Base-by-base conservation (phyloP, 495 filamentous ascomycete species). In the Aspergillus campestris region DNA sequence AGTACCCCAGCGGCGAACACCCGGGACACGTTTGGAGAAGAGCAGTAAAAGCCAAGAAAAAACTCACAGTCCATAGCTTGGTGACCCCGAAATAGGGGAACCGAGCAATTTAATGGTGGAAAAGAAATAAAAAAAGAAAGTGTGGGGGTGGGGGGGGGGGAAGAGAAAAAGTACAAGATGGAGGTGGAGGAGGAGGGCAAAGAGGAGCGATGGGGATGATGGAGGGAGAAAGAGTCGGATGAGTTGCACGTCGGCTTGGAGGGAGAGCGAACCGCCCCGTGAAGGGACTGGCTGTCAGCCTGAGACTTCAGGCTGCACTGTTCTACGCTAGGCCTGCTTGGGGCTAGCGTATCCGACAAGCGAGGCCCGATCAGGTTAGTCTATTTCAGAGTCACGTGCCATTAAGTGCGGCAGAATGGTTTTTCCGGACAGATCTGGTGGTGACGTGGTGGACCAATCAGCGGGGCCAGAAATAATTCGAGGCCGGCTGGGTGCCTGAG, bases 31-130 rank as follows among this genome's bases (percentile, higher is more conserved):
- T 51, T 53, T 55, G 44, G 51, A 44, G 45, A 8, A 28, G 47
- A 37, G 30, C 18, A 58, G 42, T 40, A 48, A 49, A 55, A 27
- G 45, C 49, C 45, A 61, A 61, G 49, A 64, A 60, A 63, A 58
- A 53, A 70, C 70, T 70, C 61, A 73, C 70, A 66, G 53, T 70
- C 65, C 65, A 70, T 69, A 70, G 68, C 70, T 67, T 63, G 70
- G 70, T 70, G 70, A 73, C 70, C 70, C 70, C 69, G 51, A 56
- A 52, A 58, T 38, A 61, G 65, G 61, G 60, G 51, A 50, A 47
- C 39, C 32, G 52, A 55, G 40, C 38, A 40, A 51, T 58, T 58
- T 55, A 63, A 57, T 57, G 50, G 60, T 48, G 38, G 35, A 55
- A 49, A 51, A 51, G 67, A 65, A 60, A 45, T n/a, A 18, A 24